Evolutionary conservation across 176 grass and related monocot genomes (phyloP).

Genomic region (Raddia guianensis): DNA sequence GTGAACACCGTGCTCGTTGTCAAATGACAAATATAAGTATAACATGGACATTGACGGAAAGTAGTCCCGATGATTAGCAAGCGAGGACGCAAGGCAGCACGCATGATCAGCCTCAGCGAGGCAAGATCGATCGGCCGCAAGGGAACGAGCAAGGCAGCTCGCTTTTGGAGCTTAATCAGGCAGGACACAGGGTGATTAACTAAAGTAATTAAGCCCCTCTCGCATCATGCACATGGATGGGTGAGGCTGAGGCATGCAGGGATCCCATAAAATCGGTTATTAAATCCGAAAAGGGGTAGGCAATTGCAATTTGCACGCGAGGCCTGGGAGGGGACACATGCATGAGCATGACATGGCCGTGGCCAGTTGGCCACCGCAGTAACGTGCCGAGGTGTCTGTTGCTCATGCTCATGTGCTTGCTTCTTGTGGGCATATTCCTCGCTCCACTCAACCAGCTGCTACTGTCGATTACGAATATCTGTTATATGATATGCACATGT

Average conservation of each 20-base stretch:
- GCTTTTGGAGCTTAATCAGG: background rate
- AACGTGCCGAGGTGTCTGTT: slow-evolving; percentile 54
- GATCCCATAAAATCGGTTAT: slow-evolving; percentile 48
- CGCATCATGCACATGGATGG: slow-evolving; percentile 46
- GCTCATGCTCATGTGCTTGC: slow-evolving; percentile 32
- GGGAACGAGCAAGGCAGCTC: background rate
- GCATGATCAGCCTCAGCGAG: slow-evolving; percentile 16
- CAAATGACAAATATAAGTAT: too few species aligned
- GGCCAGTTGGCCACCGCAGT: too few species aligned
- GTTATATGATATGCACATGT: too few species aligned
- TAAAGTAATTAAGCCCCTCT: slow-evolving; percentile 21
- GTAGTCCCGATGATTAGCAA: slow-evolving; percentile 44
- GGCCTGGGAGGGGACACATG: slow-evolving; percentile 23
- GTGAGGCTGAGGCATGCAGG: background rate
- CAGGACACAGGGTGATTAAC: background rate
- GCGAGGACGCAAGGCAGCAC: slow-evolving; percentile 10
- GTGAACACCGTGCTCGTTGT: too few species aligned
- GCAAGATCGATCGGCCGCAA: background rate
- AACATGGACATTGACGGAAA: background rate
- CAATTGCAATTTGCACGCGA: slow-evolving; percentile 18
- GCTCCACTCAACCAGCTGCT: background rate
- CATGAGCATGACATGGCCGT: too few species aligned
- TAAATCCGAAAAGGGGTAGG: slow-evolving; percentile 49
- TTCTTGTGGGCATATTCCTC: slow-evolving; percentile 45
- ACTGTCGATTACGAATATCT: background rate